These are phyloP conservation scores for Colletotrichum noveboracense DNA, from an alignment of 2,329 filamentous ascomycete genomes.

Conservation along the genomic window DNA sequence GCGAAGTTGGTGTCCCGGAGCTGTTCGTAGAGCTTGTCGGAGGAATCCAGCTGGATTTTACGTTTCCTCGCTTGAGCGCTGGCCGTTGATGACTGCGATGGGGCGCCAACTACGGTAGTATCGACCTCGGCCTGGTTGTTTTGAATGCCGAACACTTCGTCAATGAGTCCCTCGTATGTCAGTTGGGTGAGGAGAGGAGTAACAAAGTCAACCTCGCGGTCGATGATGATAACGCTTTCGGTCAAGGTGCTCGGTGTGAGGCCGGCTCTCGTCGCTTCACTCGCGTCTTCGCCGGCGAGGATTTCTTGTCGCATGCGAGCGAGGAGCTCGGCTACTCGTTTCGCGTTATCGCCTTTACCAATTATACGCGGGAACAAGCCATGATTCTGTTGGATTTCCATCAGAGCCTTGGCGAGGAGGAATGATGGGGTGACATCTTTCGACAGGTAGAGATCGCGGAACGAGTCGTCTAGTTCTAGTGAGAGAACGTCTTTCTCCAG, in stretches of 20 bases:
- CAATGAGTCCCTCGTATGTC: constrained; percentile 94
- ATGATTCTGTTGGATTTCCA: constrained; percentile 90
- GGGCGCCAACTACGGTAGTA: constrained; percentile 83
- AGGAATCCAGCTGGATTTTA: constrained; percentile 87
- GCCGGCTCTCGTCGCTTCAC: constrained; percentile 62
- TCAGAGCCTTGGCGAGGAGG: constrained; percentile 86
- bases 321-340: constrained; percentile 84
- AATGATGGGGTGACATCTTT: constrained; percentile 94
- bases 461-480: constrained; percentile 86
- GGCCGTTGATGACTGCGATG: constrained; percentile 64
- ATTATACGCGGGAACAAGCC: constrained; percentile 94
- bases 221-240: constrained; percentile 92
- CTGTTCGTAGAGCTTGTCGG: constrained; percentile 86
- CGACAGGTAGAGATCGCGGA: constrained; percentile 84
- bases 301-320: constrained; percentile 91
- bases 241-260: constrained; percentile 85
- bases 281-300: constrained; percentile 76
- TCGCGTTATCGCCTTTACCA: constrained; percentile 94
- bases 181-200: constrained; percentile 92
- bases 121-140: constrained; percentile 95
- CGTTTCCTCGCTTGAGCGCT: constrained; percentile 72
- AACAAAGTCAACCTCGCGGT: constrained; percentile 92
- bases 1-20: constrained; percentile 94
- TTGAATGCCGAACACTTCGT: constrained; percentile 90
- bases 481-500: constrained; percentile 91